Percentiles rank a stretch among this genome's conserved stretches.
Evolutionary conservation across 2,329 filamentous ascomycete genomes (phyloP).

Genomic region (Calonectria leucothoes): DNA sequence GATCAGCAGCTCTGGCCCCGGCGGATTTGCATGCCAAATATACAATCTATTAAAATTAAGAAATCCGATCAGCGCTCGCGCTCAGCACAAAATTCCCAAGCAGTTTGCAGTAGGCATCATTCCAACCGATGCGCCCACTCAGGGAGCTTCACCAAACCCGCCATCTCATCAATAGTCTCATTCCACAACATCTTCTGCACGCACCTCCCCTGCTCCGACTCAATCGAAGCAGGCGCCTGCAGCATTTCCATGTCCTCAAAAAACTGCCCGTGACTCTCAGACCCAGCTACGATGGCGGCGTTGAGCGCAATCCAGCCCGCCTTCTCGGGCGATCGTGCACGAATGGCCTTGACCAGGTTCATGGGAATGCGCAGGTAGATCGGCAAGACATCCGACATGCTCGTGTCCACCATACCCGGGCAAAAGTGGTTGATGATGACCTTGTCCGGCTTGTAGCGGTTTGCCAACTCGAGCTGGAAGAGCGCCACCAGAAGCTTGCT

Average conservation of each 20-base stretch:
- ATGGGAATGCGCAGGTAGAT: constrained; percentile 23
- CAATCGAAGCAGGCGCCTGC: not conserved
- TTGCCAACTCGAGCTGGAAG: constrained; percentile 30
- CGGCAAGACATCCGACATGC: constrained; percentile 24
- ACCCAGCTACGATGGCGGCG: constrained; percentile 24
- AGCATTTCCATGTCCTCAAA: constrained; percentile 20
- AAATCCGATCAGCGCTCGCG: not conserved
- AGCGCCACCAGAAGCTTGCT: constrained; percentile 30
- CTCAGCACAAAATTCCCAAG: not conserved
- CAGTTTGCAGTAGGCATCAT: not conserved
- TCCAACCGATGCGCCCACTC: not conserved
- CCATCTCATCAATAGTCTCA: constrained; percentile 17
- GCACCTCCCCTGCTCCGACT: not conserved
- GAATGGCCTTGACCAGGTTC: not conserved
- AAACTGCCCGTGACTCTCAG: constrained; percentile 28
- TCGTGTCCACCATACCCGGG: constrained; percentile 25
- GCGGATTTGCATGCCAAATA: too few species aligned
- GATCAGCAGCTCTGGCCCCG: too few species aligned
- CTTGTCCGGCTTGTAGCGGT: constrained; percentile 9
- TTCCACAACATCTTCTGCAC: constrained; percentile 13
- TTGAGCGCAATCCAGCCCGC: constrained; percentile 31
- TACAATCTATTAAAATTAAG: not conserved
- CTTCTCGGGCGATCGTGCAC: constrained; percentile 21
- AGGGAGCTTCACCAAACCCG: constrained; percentile 10
- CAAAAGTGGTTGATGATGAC: constrained; percentile 33